Conservation (phyloP, 2,329 filamentous ascomycete species). For the Lachnellula cervina region DNA sequence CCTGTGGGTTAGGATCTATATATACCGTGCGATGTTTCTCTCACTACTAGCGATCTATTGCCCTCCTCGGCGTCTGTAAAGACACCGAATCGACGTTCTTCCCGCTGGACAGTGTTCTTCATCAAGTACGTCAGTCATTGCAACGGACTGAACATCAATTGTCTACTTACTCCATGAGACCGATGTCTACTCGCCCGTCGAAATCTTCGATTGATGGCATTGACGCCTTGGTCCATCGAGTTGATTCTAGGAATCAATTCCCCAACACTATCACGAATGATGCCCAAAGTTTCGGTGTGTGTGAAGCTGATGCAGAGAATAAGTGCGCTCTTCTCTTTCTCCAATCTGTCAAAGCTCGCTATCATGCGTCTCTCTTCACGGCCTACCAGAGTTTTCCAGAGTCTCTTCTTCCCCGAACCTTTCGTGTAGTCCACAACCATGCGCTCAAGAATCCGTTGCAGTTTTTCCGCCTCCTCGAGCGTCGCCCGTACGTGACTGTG, state of each 20-base stretch:
- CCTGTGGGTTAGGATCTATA: not conserved
- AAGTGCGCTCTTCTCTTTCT: slow-evolving; percentile 3
- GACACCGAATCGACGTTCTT: not conserved
- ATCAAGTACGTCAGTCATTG: too few relatives aligned
- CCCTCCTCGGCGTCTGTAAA: not conserved
- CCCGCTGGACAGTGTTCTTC: not conserved
- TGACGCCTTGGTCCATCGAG: not conserved
- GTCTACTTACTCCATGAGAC: not conserved
- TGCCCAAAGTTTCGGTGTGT: slow-evolving; percentile 30
- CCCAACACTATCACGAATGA: not conserved
- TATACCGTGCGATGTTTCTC: not conserved
- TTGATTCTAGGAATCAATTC: not conserved
- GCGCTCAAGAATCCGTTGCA: not conserved
- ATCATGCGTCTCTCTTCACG: not conserved
- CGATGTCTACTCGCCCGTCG: not conserved
- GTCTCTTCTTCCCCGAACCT: not conserved
- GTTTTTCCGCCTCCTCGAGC: not conserved
- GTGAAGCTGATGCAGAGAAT: slow-evolving; percentile 3
- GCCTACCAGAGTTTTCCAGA: not conserved
- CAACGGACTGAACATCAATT: not conserved
- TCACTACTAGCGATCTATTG: not conserved
- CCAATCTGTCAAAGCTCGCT: not conserved
- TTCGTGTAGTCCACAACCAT: not conserved
- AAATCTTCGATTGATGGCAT: not conserved
- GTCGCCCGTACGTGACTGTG: not conserved